Conservation (phyloP, 306 rosid genomes). For the Quercus parvula region DNA sequence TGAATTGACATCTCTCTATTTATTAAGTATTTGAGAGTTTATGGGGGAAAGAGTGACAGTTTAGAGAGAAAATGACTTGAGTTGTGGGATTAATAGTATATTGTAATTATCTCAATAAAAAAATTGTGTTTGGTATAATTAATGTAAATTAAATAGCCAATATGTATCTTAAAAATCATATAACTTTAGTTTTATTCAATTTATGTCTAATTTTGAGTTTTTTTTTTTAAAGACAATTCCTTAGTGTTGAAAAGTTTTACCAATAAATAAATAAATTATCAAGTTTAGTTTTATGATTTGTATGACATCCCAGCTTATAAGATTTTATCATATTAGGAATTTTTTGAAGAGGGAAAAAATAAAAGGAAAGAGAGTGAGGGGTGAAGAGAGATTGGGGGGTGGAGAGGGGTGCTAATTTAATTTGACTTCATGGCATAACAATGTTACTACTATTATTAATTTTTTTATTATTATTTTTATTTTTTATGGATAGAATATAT, state of each 20-base stretch:
- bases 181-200: no score
- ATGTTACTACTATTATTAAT: neutral
- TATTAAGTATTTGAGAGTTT: no score
- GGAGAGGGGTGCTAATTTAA: neutral
- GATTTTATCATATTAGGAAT: neutral
- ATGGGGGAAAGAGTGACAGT: rapidly evolving
- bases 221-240: no score
- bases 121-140: no score
- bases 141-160: no score
- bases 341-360: neutral
- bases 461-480: no score
- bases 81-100: rapidly evolving
- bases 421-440: neutral
- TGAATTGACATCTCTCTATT: rapidly evolving
- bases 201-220: no score
- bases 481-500: neutral
- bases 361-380: no score
- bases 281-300: neutral
- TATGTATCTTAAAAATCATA: no score
- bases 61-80: no score
- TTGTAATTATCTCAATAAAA: no score
- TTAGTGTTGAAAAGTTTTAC: neutral
- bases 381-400: no score
- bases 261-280: neutral
- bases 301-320: neutral